These are phyloP conservation scores for Aaosphaeria arxii DNA, from an alignment of 2,329 filamentous ascomycete species.

Conservation along the genomic window DNA sequence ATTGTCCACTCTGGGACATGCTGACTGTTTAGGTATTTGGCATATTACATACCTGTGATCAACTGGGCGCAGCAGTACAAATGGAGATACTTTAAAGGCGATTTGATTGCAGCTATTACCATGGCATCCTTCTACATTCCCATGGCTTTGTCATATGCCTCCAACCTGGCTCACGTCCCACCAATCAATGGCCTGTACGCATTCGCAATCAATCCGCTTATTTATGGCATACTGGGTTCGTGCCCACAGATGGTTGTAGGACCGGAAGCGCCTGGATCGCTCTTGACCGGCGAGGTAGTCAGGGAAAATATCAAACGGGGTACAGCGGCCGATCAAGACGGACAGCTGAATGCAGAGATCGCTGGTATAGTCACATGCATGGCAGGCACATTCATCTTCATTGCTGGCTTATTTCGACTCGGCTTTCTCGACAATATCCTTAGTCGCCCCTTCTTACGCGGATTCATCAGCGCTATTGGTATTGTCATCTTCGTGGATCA, in stretches of 20 bases:
- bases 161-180: slow-evolving; percentile 88
- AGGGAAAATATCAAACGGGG: slow-evolving; percentile 72
- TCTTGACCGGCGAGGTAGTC: slow-evolving; percentile 85
- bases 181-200: slow-evolving; percentile 92
- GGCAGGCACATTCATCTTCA: slow-evolving; percentile 82
- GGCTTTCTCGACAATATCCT: slow-evolving; percentile 94
- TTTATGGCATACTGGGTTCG: slow-evolving; percentile 88
- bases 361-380: slow-evolving; percentile 86
- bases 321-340: slow-evolving; percentile 61
- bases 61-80: slow-evolving; percentile 89
- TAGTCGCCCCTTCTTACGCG: slow-evolving; percentile 85
- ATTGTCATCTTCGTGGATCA: slow-evolving; percentile 96
- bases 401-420: slow-evolving; percentile 78
- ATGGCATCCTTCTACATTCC: slow-evolving; percentile 98
- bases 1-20: not conserved
- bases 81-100: slow-evolving; percentile 77
- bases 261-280: slow-evolving; percentile 88
- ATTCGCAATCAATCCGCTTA: slow-evolving; percentile 86
- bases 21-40: slow-evolving; percentile 64
- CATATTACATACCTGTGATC: slow-evolving; percentile 88
- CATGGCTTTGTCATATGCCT: slow-evolving; percentile 90
- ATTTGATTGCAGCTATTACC: slow-evolving; percentile 85
- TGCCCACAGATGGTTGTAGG: slow-evolving; percentile 93
- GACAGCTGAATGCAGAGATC: slow-evolving; percentile 73
- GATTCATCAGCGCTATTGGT: slow-evolving; percentile 96